Percentiles rank a stretch among this genome's conserved stretches.
phyloP scores from a whole-genome alignment of 179 eudicot species.

The Corrigiola litoralis region DNA sequence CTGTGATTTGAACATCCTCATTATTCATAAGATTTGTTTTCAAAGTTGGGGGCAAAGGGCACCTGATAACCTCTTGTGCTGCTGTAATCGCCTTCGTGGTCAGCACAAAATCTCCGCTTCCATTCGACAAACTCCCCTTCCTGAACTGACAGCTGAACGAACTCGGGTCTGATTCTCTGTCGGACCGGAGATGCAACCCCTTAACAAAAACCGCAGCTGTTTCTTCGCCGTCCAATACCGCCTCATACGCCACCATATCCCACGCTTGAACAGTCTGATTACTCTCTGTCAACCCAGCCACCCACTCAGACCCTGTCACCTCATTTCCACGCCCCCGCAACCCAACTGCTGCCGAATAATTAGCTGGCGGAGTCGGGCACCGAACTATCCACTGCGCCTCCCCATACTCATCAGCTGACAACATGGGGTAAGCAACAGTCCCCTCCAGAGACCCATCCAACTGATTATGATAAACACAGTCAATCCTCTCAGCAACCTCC shows the following conservation, averaged over 20 bases:
- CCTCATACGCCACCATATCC: slow-evolving; percentile 71
- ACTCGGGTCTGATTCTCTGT: slow-evolving; percentile 53
- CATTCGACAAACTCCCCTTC: slow-evolving; percentile 22
- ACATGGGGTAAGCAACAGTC: slow-evolving; percentile 23
- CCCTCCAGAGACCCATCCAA: neutral
- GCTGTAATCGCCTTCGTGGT: slow-evolving; percentile 56
- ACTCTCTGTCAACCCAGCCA: neutral
- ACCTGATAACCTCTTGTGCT: slow-evolving; percentile 85
- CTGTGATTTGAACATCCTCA: slow-evolving; percentile 40
- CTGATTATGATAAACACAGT: slow-evolving; percentile 48
- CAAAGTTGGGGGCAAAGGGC: slow-evolving; percentile 49
- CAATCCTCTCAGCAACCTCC: slow-evolving; percentile 26
- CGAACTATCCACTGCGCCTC: slow-evolving; percentile 51
- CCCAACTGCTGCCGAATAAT: slow-evolving; percentile 42
- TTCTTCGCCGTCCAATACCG: slow-evolving; percentile 48
- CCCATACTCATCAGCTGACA: slow-evolving; percentile 58
- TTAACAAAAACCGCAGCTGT: slow-evolving; percentile 72
- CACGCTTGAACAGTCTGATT: slow-evolving; percentile 37
- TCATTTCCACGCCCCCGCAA: slow-evolving; percentile 21
- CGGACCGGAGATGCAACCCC: slow-evolving; percentile 72
- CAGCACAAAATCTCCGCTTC: slow-evolving; percentile 14
- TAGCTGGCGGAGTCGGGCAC: slow-evolving; percentile 60
- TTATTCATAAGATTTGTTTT: slow-evolving; percentile 30
- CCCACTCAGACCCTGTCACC: slow-evolving; percentile 20
- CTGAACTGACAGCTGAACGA: slow-evolving; percentile 61